Evolutionary conservation across 768 basidiomycete genomes (phyloP).

Genomic region (Neoboletus magnificus): DNA sequence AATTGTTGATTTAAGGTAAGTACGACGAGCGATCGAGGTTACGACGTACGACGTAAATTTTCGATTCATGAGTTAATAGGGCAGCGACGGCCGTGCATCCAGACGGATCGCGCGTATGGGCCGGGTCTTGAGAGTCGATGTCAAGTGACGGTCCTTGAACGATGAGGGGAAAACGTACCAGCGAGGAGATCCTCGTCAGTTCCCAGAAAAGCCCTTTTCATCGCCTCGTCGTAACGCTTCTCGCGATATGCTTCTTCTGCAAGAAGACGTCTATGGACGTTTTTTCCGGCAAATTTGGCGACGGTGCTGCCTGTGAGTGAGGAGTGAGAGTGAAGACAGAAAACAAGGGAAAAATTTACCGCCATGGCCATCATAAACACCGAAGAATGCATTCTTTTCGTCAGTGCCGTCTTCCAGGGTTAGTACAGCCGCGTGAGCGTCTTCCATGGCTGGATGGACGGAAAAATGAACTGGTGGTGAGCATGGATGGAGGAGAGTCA

Average conservation of each 20-base stretch:
- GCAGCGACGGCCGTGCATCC: conserved; percentile 95
- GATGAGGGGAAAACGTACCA: conserved; percentile 44
- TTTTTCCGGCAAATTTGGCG: conserved; percentile 82
- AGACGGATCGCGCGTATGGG: conserved; percentile 86
- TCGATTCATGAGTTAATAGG: conserved; percentile 71
- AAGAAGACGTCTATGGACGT: conserved; percentile 75
- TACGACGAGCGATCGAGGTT: conserved; percentile 7
- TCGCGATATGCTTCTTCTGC: conserved; percentile 69
- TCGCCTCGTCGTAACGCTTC: conserved; percentile 66
- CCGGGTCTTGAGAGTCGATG: conserved; percentile 55
- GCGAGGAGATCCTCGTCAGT: conserved; percentile 93
- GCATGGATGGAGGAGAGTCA: not conserved
- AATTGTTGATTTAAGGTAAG: not conserved
- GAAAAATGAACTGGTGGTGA: not conserved
- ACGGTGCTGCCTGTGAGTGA: conserved; percentile 63
- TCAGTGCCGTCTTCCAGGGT: conserved; percentile 54
- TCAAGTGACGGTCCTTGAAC: conserved; percentile 1
- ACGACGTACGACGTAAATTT: conserved; percentile 71
- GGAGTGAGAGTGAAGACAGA: not conserved
- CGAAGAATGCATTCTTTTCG: conserved; percentile 78
- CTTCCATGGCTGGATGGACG: conserved; percentile 82
- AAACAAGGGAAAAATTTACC: conserved; percentile 46
- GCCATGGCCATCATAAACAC: conserved; percentile 98
- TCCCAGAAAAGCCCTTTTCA: conserved; percentile 88
- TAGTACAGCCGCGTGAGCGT: conserved; percentile 79